phyloP scores from a whole-genome alignment of 2,329 filamentous ascomycete species.

The Aureobasidium sp. region DNA sequence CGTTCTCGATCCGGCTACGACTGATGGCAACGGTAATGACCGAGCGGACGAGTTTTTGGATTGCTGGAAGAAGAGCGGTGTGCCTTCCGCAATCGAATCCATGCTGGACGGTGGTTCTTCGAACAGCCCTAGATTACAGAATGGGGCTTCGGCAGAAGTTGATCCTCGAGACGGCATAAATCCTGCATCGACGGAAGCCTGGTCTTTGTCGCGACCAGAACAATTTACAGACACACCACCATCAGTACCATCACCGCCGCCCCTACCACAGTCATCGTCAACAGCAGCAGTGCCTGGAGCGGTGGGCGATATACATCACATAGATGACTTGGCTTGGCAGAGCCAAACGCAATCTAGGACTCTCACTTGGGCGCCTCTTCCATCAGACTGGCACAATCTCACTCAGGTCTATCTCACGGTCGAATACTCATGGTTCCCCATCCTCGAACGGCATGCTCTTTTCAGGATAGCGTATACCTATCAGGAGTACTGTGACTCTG shows the following conservation, averaged over 20 bases:
- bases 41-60: background rate
- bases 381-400: constrained; percentile 51
- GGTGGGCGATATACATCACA: no score
- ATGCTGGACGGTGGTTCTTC: constrained; percentile 8
- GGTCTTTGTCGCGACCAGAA: constrained; percentile 57
- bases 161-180: background rate
- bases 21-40: constrained; percentile 44
- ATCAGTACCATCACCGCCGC: background rate
- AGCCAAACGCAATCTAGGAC: background rate
- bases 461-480: constrained; percentile 52
- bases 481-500: constrained; percentile 23
- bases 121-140: background rate
- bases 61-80: constrained; percentile 4
- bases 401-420: constrained; percentile 69
- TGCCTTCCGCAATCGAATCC: constrained; percentile 1
- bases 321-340: no score
- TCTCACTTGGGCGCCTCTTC: constrained; percentile 32
- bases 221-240: background rate
- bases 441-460: constrained; percentile 60
- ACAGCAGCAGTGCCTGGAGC: background rate
- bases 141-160: background rate
- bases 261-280: background rate
- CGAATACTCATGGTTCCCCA: constrained; percentile 69
- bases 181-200: background rate
- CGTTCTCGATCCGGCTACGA: constrained; percentile 40